These are phyloP conservation scores for Cryptococcus amylolentus DNA, from an alignment of 1,284 basidiomycete species.

Conservation along the genomic window DNA sequence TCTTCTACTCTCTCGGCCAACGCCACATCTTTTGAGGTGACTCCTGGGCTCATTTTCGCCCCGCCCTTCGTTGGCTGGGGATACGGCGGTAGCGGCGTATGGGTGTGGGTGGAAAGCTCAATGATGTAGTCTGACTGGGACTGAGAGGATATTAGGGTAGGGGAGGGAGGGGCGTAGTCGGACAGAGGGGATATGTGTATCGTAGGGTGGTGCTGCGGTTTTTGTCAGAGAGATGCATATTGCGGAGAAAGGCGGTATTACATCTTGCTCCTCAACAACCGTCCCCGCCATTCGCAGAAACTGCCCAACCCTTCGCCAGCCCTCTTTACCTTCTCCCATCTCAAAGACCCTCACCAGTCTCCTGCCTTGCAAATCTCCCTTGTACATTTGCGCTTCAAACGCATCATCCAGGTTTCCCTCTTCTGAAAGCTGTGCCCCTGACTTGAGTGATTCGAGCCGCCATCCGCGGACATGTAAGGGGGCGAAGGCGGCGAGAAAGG, in stretches of 20 bases:
- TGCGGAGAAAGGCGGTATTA: constrained; percentile 13
- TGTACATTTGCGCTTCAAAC: not conserved
- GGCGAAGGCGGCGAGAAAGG: constrained; percentile 32
- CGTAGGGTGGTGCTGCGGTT: constrained; percentile 38
- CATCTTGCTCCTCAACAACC: constrained; percentile 29
- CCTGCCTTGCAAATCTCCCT: constrained; percentile 31
- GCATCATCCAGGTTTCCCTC: not conserved
- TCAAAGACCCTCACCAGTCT: constrained; percentile 27
- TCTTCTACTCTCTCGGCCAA: constrained; percentile 36
- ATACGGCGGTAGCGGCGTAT: constrained; percentile 39
- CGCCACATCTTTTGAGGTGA: constrained; percentile 39
- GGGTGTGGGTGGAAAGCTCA: constrained; percentile 38
- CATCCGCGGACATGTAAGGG: constrained; percentile 38
- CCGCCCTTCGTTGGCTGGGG: constrained; percentile 5
- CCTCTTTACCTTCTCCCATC: constrained; percentile 27
- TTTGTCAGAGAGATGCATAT: not conserved
- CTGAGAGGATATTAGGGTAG: not conserved
- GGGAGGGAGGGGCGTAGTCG: constrained; percentile 18
- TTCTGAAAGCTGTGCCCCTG: constrained; percentile 2
- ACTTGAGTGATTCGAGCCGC: constrained; percentile 19
- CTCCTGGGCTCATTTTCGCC: constrained; percentile 31
- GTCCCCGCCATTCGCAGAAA: constrained; percentile 14
- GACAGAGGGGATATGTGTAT: constrained; percentile 26
- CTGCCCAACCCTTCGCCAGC: constrained; percentile 25
- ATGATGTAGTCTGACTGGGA: constrained; percentile 26